Percentiles rank a stretch among this genome's conserved stretches.
Conservation (phyloP, 192 early-diverging fungal species). For the Pecoramyces ruminantium region DNA sequence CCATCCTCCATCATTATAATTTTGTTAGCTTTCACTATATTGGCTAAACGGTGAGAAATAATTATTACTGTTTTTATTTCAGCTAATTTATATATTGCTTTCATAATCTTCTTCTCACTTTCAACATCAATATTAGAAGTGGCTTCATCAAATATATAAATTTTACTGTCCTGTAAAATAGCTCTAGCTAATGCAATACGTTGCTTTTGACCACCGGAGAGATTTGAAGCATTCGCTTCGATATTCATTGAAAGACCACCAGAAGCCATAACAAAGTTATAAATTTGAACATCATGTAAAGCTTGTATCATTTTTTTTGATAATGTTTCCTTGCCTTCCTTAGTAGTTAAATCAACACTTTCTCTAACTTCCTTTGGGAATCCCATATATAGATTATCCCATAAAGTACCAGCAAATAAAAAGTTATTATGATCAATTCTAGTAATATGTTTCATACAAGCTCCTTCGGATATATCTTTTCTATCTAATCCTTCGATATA, state of each 20-base stretch:
- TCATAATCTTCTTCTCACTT: not conserved
- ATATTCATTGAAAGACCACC: not conserved
- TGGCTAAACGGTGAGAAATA: not conserved
- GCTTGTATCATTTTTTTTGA: not conserved
- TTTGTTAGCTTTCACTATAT: not conserved
- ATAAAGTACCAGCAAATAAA: not conserved
- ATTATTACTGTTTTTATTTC: not conserved
- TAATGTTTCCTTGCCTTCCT: not conserved
- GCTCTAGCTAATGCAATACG: conserved; percentile 75
- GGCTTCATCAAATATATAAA: conserved; percentile 72
- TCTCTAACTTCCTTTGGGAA: not conserved
- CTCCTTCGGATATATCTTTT: not conserved
- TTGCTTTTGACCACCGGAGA: conserved; percentile 77
- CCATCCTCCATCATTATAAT: not conserved
- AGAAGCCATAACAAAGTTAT: not conserved
- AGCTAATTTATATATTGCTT: not conserved
- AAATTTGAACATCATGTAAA: not conserved
- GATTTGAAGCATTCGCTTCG: not conserved
- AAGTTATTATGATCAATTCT: not conserved
- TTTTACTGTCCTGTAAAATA: conserved; percentile 47
- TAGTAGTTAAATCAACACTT: not conserved
- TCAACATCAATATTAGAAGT: conserved; percentile 79
- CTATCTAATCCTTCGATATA: not conserved
- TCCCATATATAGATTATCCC: not conserved
- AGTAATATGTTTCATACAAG: not conserved